phyloP scores from a whole-genome alignment of 257 asterid genomes.

The Solanum chiquidenum region DNA sequence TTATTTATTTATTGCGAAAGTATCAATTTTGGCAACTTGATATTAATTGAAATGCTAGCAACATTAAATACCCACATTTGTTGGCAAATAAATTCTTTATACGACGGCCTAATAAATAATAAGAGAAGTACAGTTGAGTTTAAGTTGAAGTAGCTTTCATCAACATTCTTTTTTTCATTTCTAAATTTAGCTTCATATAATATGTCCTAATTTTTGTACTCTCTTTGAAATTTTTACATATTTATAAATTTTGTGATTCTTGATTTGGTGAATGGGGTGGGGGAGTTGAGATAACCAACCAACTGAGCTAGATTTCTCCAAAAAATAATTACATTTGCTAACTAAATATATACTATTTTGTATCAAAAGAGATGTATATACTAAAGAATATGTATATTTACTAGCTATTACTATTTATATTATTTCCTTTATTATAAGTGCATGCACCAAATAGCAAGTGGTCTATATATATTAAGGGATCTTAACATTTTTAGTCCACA shows the following conservation, averaged over 20 bases:
- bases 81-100: neutral
- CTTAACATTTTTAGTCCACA: neutral
- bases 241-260: neutral
- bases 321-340: neutral
- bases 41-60: neutral
- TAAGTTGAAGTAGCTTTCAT: neutral
- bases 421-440: neutral
- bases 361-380: neutral
- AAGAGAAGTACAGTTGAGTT: neutral
- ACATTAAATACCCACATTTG: neutral
- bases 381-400: neutral
- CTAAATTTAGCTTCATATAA: neutral
- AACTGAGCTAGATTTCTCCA: neutral
- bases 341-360: neutral
- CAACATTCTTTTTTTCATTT: neutral
- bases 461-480: neutral
- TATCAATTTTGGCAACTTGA: neutral
- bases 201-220: neutral
- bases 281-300: neutral
- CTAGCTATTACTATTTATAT: neutral
- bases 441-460: neutral
- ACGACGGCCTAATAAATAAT: neutral
- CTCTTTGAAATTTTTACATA: neutral
- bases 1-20: neutral
- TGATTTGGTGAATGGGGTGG: neutral